These are phyloP conservation scores for Penicillium coffeae DNA, from an alignment of 495 filamentous ascomycete species.

Conservation along the genomic window DNA sequence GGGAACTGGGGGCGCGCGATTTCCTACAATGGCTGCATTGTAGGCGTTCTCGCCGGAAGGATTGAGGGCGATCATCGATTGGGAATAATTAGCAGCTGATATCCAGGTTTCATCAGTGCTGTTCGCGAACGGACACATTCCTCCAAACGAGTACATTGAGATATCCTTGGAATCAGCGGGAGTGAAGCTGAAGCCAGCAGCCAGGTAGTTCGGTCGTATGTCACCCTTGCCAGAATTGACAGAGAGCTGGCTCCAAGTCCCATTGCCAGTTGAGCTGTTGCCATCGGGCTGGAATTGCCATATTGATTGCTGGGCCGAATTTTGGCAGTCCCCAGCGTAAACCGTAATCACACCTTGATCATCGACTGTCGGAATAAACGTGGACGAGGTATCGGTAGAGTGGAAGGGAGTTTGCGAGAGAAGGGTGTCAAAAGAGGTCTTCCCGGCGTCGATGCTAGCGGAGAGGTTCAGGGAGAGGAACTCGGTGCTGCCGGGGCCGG, in stretches of 20 bases:
- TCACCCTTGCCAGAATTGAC: conserved; percentile 25
- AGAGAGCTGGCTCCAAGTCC: conserved; percentile 49
- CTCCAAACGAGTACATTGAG: conserved; percentile 73
- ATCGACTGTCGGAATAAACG: conserved; percentile 63
- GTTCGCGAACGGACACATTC: conserved; percentile 71
- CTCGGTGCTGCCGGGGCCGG: conserved; percentile 37
- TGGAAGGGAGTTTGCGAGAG: conserved; percentile 65
- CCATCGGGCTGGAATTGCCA: conserved; percentile 54
- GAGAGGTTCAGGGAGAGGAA: conserved; percentile 65
- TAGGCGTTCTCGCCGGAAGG: conserved; percentile 26
- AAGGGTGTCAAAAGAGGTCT: conserved; percentile 53
- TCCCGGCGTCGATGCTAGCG: conserved; percentile 46
- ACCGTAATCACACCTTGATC: conserved; percentile 63
- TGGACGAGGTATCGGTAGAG: conserved; percentile 29
- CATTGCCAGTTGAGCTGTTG: conserved; percentile 42
- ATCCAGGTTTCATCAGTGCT: conserved; percentile 49
- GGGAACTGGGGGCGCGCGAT: conserved; percentile 61
- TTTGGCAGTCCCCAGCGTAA: conserved; percentile 64
- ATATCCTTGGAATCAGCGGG: conserved; percentile 45
- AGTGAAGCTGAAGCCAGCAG: conserved; percentile 64
- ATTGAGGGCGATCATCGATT: conserved; percentile 55
- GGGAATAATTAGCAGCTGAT: conserved; percentile 68
- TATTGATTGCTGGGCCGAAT: conserved; percentile 33
- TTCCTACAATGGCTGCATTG: conserved; percentile 35
- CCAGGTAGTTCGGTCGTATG: conserved; percentile 60